Conservation (phyloP, 805 yeast species). For the Saturnispora hagleri region DNA sequence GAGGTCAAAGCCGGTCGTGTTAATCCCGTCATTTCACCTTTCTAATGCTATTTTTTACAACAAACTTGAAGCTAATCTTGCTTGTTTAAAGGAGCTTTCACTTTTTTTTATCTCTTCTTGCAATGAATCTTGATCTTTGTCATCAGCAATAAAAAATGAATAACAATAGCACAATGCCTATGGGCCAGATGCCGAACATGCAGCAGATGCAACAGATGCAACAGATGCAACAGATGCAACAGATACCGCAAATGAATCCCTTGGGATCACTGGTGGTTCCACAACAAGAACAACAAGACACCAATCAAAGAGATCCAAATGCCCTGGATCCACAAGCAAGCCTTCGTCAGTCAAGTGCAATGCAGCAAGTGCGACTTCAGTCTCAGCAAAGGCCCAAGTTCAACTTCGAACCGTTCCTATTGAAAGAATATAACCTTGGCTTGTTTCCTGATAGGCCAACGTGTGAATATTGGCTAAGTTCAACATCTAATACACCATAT, state of each 20-base stretch:
- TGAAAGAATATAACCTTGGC: constrained; percentile 73
- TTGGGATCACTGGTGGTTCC: background rate
- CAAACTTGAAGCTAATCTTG: background rate
- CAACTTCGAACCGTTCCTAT: constrained; percentile 75
- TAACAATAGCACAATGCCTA: background rate
- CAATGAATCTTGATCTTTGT: background rate
- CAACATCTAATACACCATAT: constrained; percentile 29
- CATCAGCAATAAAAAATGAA: background rate
- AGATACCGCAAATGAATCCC: background rate
- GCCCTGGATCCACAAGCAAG: constrained; percentile 11
- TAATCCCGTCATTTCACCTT: background rate
- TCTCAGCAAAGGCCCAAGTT: constrained; percentile 15
- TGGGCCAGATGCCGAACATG: background rate
- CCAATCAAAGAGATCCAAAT: background rate
- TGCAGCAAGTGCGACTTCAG: constrained; percentile 13
- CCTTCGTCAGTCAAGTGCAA: constrained; percentile 12
- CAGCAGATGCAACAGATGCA: background rate
- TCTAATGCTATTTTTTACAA: background rate
- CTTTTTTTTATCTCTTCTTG: background rate
- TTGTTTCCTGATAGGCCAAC: constrained; percentile 84
- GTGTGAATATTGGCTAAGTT: constrained; percentile 62
- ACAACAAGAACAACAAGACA: background rate
- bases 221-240: background rate
- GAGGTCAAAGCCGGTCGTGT: background rate
- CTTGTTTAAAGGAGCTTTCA: background rate